A percentile compares a stretch with the other conserved stretches of the same genome.
phyloP scores from a whole-genome alignment of 2,329 filamentous ascomycete genomes.

The Fusarium sp. region DNA sequence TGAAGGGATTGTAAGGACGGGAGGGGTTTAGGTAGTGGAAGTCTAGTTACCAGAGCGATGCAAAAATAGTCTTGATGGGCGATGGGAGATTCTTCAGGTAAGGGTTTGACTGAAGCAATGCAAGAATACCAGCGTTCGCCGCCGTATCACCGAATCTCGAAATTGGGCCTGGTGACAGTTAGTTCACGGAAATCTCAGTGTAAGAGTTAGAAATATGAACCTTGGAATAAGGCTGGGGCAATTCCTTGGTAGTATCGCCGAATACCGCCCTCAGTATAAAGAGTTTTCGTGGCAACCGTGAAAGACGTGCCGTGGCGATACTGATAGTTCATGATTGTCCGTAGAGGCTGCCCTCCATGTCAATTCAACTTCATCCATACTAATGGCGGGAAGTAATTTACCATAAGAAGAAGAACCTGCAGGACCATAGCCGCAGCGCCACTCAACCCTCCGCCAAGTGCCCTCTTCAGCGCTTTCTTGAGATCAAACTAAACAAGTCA shows the following conservation, averaged over 20 bases:
- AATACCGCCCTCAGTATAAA: slow-evolving; percentile 58
- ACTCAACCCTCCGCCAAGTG: slow-evolving; percentile 60
- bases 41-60: slow-evolving; percentile 55
- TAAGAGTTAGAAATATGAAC: slow-evolving; percentile 32
- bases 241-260: slow-evolving; percentile 61
- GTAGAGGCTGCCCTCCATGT: slow-evolving; percentile 53
- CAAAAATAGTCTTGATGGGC: slow-evolving; percentile 60
- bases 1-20: slow-evolving; percentile 17
- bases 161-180: slow-evolving; percentile 52
- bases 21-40: background rate
- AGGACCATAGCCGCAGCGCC: slow-evolving; percentile 63
- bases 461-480: slow-evolving; percentile 57
- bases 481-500: slow-evolving; percentile 56
- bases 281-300: slow-evolving; percentile 53
- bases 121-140: slow-evolving; percentile 63
- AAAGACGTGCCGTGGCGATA: slow-evolving; percentile 61
- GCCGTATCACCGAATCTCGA: slow-evolving; percentile 63
- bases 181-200: too few species aligned
- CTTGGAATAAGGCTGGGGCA: slow-evolving; percentile 59
- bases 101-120: slow-evolving; percentile 60
- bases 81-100: slow-evolving; percentile 59
- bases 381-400: slow-evolving; percentile 18
- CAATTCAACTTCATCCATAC: accelerated
- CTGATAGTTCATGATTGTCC: slow-evolving; percentile 65
- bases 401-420: slow-evolving; percentile 62